phyloP scores from a whole-genome alignment of 345 rosid genomes.

The Garcia nutans region DNA sequence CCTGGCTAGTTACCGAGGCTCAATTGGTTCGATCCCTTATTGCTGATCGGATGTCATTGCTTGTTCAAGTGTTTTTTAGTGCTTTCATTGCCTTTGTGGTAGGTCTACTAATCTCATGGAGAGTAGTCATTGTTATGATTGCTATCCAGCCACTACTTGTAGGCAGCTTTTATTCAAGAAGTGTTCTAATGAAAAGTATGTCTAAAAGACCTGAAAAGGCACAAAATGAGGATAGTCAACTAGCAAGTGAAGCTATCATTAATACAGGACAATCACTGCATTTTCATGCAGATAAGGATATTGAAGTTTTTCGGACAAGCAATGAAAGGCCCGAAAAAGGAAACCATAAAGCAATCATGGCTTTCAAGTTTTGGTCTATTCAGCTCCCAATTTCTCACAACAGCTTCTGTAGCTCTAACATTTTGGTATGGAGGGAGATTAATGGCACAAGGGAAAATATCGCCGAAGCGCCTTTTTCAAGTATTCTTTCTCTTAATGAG shows the following conservation, averaged over 20 bases:
- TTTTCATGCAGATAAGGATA: conserved; percentile 65
- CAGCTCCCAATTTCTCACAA: conserved; percentile 57
- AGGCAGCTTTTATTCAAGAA: conserved; percentile 55
- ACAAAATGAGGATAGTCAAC: conserved; percentile 66
- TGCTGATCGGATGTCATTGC: conserved; percentile 60
- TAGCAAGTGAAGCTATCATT: conserved; percentile 61
- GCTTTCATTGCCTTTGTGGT: conserved; percentile 48
- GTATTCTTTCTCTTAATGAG: conserved; percentile 46
- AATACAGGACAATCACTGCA: conserved; percentile 72
- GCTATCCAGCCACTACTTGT: conserved; percentile 57
- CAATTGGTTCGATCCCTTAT: conserved; percentile 49
- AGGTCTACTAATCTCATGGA: conserved; percentile 53
- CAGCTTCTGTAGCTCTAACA: conserved; percentile 55
- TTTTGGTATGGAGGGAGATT: conserved; percentile 69
- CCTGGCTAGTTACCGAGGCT: conserved; percentile 62
- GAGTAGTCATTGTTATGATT: conserved; percentile 44
- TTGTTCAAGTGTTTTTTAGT: conserved; percentile 56
- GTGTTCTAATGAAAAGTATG: conserved; percentile 55
- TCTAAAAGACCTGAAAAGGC: conserved; percentile 59
- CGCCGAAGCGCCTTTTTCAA: conserved; percentile 54
- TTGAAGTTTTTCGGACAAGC: conserved; percentile 46
- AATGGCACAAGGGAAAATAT: conserved; percentile 30
- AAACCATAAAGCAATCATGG: conserved; percentile 52
- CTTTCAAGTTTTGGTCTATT: conserved; percentile 59
- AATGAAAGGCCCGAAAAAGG: conserved; percentile 54